Percentiles rank a stretch among this genome's conserved stretches.
These are phyloP conservation scores for Tolypocladium ovalisporum DNA, from an alignment of 2,329 filamentous ascomycete genomes.

Conservation along the genomic window DNA sequence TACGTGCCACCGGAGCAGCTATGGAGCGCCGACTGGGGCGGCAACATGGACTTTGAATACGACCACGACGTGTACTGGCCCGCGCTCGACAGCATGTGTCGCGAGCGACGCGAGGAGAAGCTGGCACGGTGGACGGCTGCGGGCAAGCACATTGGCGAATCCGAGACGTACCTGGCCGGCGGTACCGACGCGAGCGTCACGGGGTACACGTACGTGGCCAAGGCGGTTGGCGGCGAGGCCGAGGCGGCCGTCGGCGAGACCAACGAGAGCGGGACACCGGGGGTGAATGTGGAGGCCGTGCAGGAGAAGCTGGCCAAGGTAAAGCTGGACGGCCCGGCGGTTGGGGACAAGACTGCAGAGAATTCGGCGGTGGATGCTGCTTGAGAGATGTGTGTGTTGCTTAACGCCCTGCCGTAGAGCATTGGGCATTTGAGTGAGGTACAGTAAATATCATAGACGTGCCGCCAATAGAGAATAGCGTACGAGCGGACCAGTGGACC, in stretches of 20 bases:
- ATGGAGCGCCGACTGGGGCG: constrained; percentile 62
- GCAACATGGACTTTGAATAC: constrained; percentile 81
- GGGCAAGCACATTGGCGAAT: constrained; percentile 75
- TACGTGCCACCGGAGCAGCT: constrained; percentile 77
- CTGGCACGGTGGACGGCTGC: constrained; percentile 65
- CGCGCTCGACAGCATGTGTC: constrained; percentile 61
- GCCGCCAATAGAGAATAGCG: not conserved
- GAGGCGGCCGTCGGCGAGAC: not conserved
- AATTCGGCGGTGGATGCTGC: not conserved
- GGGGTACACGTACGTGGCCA: constrained; percentile 16
- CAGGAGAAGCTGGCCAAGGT: constrained; percentile 14
- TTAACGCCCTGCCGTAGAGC: not conserved
- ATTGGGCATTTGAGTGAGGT: not conserved
- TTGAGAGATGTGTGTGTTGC: not conserved
- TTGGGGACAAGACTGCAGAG: not conserved
- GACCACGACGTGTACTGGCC: constrained; percentile 88
- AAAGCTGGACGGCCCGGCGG: not conserved
- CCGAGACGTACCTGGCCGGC: constrained; percentile 77
- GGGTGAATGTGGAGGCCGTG: constrained; percentile 10
- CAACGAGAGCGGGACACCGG: constrained; percentile 1
- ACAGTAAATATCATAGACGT: not conserved
- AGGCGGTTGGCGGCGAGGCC: not conserved
- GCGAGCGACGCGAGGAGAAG: constrained; percentile 51
- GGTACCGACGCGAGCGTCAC: constrained; percentile 23
- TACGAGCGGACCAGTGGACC: not conserved